Conservation (phyloP, 2,329 filamentous ascomycete species). For the Cadophora luteo-olivacea region DNA sequence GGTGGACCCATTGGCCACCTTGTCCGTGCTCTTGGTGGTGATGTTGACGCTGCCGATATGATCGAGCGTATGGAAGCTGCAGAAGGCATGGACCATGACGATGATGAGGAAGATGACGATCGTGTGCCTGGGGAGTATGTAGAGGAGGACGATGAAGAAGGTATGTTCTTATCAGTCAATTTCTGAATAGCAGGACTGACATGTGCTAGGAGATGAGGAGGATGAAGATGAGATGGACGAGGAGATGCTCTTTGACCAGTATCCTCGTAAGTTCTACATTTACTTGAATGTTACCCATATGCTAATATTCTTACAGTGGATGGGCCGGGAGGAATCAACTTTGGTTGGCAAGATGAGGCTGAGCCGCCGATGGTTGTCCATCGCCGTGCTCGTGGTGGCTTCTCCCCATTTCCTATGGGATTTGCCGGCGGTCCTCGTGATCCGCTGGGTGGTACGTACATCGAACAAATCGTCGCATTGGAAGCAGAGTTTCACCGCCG, state of each 20-base stretch:
- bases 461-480: not conserved
- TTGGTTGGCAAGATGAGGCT: slow-evolving; percentile 65
- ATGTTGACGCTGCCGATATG: slow-evolving; percentile 46
- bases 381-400: slow-evolving; percentile 61
- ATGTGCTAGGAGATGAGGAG: slow-evolving; percentile 62
- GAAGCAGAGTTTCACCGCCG: not conserved
- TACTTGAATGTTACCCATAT: too few relatives aligned
- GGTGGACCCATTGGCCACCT: slow-evolving; percentile 58
- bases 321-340: slow-evolving; percentile 45
- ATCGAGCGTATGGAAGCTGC: slow-evolving; percentile 50
- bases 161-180: slow-evolving; percentile 43
- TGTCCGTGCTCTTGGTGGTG: slow-evolving; percentile 56
- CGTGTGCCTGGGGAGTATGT: slow-evolving; percentile 55
- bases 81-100: slow-evolving; percentile 56
- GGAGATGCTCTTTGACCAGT: slow-evolving; percentile 67
- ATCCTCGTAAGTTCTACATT: slow-evolving; percentile 55
- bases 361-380: slow-evolving; percentile 54
- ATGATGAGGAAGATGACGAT: slow-evolving; percentile 47
- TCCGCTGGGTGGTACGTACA: slow-evolving; percentile 55
- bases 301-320: slow-evolving; percentile 30
- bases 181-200: slow-evolving; percentile 35
- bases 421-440: slow-evolving; percentile 64
- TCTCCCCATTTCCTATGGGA: slow-evolving; percentile 65
- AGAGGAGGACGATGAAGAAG: slow-evolving; percentile 67
- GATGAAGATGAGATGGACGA: slow-evolving; percentile 73